phyloP scores from a whole-genome alignment of 768 basidiomycete genomes.

The Aureoboletus auriporus region DNA sequence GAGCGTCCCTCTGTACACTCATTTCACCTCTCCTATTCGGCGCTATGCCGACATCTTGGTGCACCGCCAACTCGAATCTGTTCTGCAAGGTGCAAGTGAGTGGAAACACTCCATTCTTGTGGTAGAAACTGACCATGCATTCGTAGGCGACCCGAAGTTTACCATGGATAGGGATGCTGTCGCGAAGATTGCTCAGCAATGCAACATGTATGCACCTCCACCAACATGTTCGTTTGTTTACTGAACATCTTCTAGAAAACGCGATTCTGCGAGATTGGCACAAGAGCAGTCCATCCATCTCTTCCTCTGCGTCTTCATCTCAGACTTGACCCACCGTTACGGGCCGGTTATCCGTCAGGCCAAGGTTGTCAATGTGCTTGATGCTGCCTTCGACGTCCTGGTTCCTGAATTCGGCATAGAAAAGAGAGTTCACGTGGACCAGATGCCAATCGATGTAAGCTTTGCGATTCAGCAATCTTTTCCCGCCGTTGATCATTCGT shows the following conservation, averaged over 20 bases:
- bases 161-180: constrained; percentile 97
- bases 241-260: constrained; percentile 53
- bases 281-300: constrained; percentile 96
- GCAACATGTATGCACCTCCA: constrained; percentile 73
- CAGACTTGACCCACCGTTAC: constrained; percentile 90
- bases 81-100: constrained; percentile 68
- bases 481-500: constrained; percentile 13
- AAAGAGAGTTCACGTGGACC: constrained; percentile 97
- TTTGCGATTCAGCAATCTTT: not conserved
- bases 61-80: constrained; percentile 93
- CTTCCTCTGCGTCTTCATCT: constrained; percentile 90
- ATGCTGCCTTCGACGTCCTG: constrained; percentile 95
- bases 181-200: constrained; percentile 96
- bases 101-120: constrained; percentile 1
- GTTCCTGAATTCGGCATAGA: constrained; percentile 98
- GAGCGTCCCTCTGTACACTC: constrained; percentile 87
- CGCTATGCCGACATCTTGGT: constrained; percentile 93
- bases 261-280: constrained; percentile 86
- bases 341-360: constrained; percentile 95
- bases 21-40: constrained; percentile 90
- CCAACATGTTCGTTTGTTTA: not conserved
- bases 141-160: constrained; percentile 76
- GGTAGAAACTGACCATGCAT: constrained; percentile 4
- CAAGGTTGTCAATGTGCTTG: constrained; percentile 93
- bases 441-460: constrained; percentile 95